A percentile compares a stretch with the other conserved stretches of the same genome.
These are phyloP conservation scores for Delitschia confertaspora DNA, from an alignment of 495 filamentous ascomycete species.

Conservation along the genomic window DNA sequence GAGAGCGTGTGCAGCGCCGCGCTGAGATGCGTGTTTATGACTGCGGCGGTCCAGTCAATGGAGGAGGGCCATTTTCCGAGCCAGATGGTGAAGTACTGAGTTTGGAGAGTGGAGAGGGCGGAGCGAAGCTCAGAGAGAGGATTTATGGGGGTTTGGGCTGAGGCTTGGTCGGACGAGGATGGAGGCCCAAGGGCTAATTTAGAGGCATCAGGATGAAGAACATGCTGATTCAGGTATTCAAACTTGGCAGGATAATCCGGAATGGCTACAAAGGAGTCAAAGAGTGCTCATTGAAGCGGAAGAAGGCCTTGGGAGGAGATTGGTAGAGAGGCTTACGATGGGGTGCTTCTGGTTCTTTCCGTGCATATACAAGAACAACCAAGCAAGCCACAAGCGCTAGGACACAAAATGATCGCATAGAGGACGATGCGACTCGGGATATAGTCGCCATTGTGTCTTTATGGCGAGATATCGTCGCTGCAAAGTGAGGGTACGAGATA, in stretches of 20 bases:
- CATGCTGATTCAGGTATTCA: slow-evolving; percentile 3
- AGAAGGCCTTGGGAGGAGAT: background rate
- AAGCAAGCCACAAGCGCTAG: background rate
- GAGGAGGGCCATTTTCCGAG: slow-evolving; percentile 74
- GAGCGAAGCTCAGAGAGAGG: slow-evolving; percentile 47
- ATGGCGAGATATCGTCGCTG: too few relatives aligned
- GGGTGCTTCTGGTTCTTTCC: background rate
- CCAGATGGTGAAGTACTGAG: slow-evolving; percentile 65
- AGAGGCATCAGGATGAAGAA: background rate
- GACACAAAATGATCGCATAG: background rate
- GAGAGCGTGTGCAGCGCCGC: slow-evolving; percentile 54
- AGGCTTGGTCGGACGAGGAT: background rate
- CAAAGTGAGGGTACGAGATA: background rate
- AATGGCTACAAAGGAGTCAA: background rate
- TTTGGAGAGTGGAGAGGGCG: slow-evolving; percentile 53
- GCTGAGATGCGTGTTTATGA: slow-evolving; percentile 72
- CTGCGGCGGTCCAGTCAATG: slow-evolving; percentile 93
- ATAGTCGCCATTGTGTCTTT: too few relatives aligned
- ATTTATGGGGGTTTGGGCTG: slow-evolving; percentile 30
- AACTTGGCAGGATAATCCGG: background rate
- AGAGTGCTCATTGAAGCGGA: background rate
- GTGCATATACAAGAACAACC: slow-evolving; percentile 1
- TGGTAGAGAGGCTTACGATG: background rate
- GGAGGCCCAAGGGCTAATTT: background rate
- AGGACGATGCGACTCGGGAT: background rate